Evolutionary conservation across 306 rosid genomes (phyloP).

Genomic region (Cucumis melo): DNA sequence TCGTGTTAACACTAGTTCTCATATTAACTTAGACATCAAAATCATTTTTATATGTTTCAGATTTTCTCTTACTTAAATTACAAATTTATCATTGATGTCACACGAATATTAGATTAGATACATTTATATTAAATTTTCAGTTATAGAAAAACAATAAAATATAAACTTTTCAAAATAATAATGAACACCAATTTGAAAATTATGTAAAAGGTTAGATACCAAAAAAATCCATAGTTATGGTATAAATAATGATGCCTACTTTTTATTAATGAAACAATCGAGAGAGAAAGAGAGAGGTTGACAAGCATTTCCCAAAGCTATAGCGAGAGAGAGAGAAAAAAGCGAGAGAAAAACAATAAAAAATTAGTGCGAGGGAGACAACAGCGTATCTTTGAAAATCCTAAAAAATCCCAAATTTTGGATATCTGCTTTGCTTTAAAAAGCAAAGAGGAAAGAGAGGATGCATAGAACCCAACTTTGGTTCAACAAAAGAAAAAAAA

Average conservation of each 20-base stretch:
- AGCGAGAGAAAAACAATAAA: slow-evolving; percentile 1
- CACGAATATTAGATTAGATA: no score
- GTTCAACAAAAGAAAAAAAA: background rate
- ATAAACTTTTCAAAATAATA: no score
- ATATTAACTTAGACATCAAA: no score
- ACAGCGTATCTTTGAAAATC: slow-evolving; percentile 81
- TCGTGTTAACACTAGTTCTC: no score
- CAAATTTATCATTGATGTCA: no score
- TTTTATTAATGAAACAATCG: background rate
- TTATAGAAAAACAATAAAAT: no score
- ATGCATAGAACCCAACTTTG: background rate
- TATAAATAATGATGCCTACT: background rate
- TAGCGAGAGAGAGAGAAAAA: slow-evolving; percentile 3
- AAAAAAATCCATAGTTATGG: background rate
- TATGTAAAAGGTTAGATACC: no score
- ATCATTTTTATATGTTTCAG: no score
- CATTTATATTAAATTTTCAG: no score
- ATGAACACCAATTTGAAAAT: no score
- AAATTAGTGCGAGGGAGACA: slow-evolving; percentile 33
- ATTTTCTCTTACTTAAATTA: no score
- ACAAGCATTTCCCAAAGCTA: background rate
- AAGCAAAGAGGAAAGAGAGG: background rate
- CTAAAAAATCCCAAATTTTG: slow-evolving; percentile 54
- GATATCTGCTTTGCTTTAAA: slow-evolving; percentile 42
- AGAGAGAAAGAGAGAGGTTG: background rate